phyloP scores from a whole-genome alignment of 2,329 filamentous ascomycete genomes.

The Dactylellina drechsleri region DNA sequence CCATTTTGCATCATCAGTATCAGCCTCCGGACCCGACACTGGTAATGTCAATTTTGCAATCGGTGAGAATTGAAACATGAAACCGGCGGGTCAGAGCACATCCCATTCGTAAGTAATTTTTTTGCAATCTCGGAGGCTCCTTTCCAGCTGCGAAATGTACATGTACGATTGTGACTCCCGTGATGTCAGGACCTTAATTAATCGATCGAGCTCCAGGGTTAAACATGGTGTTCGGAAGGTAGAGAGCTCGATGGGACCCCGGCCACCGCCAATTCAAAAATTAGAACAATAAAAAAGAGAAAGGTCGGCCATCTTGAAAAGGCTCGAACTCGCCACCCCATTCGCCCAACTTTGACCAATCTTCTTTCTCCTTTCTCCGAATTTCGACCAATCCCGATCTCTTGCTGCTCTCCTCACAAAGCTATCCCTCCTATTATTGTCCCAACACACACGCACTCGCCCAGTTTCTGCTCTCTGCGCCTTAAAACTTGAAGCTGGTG shows the following conservation, averaged over 20 bases:
- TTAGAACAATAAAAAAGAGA: neutral
- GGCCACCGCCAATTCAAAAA: slow-evolving; percentile 50
- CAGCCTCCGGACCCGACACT: neutral
- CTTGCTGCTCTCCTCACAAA: slow-evolving; percentile 32
- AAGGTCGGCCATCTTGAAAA: slow-evolving; percentile 36
- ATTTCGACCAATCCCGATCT: slow-evolving; percentile 45
- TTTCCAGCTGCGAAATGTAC: neutral
- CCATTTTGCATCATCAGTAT: neutral
- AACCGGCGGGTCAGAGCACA: slow-evolving; percentile 45
- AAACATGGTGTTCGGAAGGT: neutral
- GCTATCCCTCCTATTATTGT: slow-evolving; percentile 4
- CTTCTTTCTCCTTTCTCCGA: slow-evolving; percentile 40
- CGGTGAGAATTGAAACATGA: slow-evolving; percentile 33
- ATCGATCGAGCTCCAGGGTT: slow-evolving; percentile 15
- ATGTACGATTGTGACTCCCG: neutral
- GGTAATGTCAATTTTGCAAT: slow-evolving; percentile 8
- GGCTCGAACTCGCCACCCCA: slow-evolving; percentile 37
- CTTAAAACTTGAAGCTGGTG: slow-evolving; percentile 33
- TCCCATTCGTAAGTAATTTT: neutral
- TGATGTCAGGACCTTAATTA: slow-evolving; percentile 11
- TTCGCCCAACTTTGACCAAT: slow-evolving; percentile 54
- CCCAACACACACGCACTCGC: too few relatives aligned
- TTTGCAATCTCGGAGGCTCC: slow-evolving; percentile 1
- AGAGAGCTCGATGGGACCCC: slow-evolving; percentile 31
- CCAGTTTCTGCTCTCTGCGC: too few relatives aligned